These are phyloP conservation scores for Lathyrus sativus DNA, from an alignment of 306 rosid species.

Conservation along the genomic window DNA sequence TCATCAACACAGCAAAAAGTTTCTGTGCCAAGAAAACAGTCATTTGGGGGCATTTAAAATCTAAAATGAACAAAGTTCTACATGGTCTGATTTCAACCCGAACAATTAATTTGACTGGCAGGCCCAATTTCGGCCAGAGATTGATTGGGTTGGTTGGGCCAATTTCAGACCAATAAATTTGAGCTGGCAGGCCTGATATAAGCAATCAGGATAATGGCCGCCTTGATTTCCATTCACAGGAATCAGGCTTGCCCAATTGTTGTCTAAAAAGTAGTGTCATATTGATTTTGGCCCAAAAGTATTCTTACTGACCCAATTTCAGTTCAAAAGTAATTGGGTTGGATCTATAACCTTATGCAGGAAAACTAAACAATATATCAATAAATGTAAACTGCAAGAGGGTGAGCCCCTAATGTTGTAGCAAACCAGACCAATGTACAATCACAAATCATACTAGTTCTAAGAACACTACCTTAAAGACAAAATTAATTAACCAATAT, in stretches of 20 bases:
- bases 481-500: constrained; percentile 9
- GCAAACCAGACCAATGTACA: not conserved
- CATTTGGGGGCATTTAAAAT: not conserved
- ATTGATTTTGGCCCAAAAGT: constrained; percentile 4
- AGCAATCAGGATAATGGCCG: not conserved
- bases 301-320: not conserved
- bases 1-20: not conserved
- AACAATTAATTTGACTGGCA: not conserved
- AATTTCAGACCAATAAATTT: not conserved
- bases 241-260: not conserved
- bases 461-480: constrained; percentile 9
- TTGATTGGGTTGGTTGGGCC: not conserved
- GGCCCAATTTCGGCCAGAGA: not conserved
- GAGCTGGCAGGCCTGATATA: not conserved
- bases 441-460: constrained; percentile 6
- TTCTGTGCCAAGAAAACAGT: not conserved
- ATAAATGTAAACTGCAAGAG: constrained; percentile 1
- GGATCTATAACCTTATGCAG: constrained; percentile 3
- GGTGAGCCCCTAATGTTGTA: not conserved
- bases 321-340: constrained; percentile 1
- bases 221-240: not conserved
- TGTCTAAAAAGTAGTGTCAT: not conserved
- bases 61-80: not conserved
- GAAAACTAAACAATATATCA: constrained; percentile 5
- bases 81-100: not conserved